Evolutionary conservation across 1,284 basidiomycete species (phyloP).

Genomic region (Vanrija sp.): DNA sequence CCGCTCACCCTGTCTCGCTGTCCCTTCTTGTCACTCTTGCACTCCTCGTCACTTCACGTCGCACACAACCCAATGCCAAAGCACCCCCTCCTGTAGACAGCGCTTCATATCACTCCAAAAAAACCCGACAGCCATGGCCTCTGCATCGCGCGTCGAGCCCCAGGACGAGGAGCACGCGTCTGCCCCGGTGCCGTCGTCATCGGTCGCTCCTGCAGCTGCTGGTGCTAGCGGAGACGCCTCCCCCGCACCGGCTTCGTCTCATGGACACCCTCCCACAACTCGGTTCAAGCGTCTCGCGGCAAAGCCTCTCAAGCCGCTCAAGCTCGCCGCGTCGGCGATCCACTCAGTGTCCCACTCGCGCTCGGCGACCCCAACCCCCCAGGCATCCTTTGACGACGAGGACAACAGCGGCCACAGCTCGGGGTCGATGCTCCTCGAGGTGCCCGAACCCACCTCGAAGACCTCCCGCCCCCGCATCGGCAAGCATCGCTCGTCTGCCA

Average conservation of each 20-base stretch:
- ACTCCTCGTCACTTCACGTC: too few relatives aligned
- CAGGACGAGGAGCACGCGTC: too few relatives aligned
- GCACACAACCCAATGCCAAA: too few relatives aligned
- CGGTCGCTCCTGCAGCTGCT: too few relatives aligned
- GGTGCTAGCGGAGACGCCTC: too few relatives aligned
- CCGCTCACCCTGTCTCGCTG: too few relatives aligned
- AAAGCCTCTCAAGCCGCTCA: constrained; percentile 45
- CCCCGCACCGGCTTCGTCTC: not conserved
- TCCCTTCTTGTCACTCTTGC: too few relatives aligned
- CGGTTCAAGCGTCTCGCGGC: constrained; percentile 30
- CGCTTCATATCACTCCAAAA: too few relatives aligned
- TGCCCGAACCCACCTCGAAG: not conserved
- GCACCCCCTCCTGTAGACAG: too few relatives aligned
- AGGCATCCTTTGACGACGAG: not conserved
- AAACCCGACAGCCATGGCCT: too few relatives aligned
- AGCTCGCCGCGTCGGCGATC: constrained; percentile 41
- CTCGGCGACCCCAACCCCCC: not conserved
- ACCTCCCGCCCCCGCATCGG: not conserved
- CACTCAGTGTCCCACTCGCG: constrained; percentile 4
- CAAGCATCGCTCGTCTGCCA: not conserved
- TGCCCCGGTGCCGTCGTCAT: too few relatives aligned
- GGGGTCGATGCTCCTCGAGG: not conserved
- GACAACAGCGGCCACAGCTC: not conserved
- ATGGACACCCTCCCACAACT: not conserved
- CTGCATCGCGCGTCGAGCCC: too few relatives aligned